Evolutionary conservation across 177 flowering plant genomes (phyloP).

Genomic region (Vitis hybrid): DNA sequence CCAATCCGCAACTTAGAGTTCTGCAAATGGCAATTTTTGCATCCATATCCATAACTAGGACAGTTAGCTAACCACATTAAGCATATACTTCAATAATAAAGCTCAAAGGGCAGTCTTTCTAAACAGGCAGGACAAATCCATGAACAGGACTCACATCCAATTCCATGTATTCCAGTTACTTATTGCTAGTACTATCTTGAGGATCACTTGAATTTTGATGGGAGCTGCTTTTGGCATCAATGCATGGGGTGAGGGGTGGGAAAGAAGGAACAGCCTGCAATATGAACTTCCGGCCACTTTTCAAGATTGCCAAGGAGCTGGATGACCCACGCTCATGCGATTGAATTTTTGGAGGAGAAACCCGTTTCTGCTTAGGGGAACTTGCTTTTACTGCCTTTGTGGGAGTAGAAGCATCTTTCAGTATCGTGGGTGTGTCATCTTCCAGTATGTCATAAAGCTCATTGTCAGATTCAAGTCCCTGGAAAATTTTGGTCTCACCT

Average conservation of each 20-base stretch:
- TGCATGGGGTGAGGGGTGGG: constrained; percentile 65
- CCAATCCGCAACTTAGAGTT: too few relatives aligned
- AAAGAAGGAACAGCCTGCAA: constrained; percentile 61
- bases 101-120: too few relatives aligned
- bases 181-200: constrained; percentile 13
- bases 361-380: constrained; percentile 71
- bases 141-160: not conserved
- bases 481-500: constrained; percentile 23
- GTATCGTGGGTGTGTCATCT: constrained; percentile 64
- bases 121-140: too few relatives aligned
- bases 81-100: too few relatives aligned
- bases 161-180: not conserved
- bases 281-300: constrained; percentile 67
- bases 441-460: constrained; percentile 26
- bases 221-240: constrained; percentile 32
- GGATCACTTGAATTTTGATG: constrained; percentile 6
- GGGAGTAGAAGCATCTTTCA: constrained; percentile 49
- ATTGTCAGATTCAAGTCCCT: constrained; percentile 26
- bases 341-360: constrained; percentile 63
- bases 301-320: constrained; percentile 47
- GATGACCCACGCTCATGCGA: constrained; percentile 33
- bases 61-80: too few relatives aligned
- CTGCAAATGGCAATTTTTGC: too few relatives aligned
- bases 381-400: constrained; percentile 48
- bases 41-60: too few relatives aligned